Evolutionary conservation across 208 protist genomes (phyloP).

Genomic region (Leishmania gerbilli): DNA sequence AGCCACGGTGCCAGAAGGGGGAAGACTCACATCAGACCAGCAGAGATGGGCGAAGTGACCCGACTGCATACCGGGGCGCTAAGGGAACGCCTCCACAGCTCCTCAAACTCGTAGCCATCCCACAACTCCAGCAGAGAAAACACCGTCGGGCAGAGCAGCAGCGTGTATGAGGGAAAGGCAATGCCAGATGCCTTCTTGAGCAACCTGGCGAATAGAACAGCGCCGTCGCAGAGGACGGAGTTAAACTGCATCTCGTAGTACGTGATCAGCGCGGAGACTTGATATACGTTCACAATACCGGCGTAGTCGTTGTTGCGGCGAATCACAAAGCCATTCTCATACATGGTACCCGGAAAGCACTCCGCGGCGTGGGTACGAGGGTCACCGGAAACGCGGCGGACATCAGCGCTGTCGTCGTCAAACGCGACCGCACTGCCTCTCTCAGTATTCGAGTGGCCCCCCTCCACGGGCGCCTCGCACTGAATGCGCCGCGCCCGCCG

Average conservation of each 20-base stretch:
- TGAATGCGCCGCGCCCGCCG: conserved; percentile 14
- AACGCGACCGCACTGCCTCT: neutral
- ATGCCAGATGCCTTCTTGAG: conserved; percentile 53
- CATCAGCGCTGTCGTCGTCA: neutral
- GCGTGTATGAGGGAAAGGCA: conserved; percentile 64
- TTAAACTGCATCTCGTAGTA: conserved; percentile 84
- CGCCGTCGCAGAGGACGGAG: conserved; percentile 52
- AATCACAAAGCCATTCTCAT: conserved; percentile 35
- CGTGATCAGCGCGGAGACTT: conserved; percentile 59
- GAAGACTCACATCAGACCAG: conserved; percentile 17
- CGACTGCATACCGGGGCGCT: conserved; percentile 7
- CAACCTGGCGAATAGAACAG: conserved; percentile 51
- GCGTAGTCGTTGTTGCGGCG: conserved; percentile 37
- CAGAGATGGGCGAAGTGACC: conserved; percentile 13
- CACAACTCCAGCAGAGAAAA: conserved; percentile 76
- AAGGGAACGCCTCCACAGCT: conserved; percentile 31
- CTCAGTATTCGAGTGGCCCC: neutral
- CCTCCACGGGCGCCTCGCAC: conserved; percentile 14
- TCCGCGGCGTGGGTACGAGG: neutral
- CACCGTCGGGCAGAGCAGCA: conserved; percentile 77
- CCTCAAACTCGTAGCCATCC: conserved; percentile 78
- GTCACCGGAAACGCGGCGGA: neutral
- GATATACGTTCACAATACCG: conserved; percentile 61
- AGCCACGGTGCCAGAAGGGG: neutral
- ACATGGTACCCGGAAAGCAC: conserved; percentile 5